Conservation (phyloP, 2,329 filamentous ascomycete genomes). For the Clonostachys rhizophaga region DNA sequence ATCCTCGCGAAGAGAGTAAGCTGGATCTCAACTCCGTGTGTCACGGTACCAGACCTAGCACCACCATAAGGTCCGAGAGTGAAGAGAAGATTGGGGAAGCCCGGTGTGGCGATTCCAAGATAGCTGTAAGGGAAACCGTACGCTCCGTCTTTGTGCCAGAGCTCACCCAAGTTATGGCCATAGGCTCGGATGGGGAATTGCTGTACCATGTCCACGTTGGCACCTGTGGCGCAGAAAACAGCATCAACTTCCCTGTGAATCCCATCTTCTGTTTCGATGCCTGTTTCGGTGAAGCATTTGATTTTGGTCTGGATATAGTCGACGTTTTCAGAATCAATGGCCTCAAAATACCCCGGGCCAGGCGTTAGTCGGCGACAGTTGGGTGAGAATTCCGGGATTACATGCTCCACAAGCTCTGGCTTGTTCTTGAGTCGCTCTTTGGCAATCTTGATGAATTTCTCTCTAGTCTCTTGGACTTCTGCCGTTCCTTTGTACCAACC, state of each 20-base stretch:
- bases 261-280: not conserved
- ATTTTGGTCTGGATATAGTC: not conserved
- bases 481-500: constrained; percentile 13
- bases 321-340: not conserved
- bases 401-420: not conserved
- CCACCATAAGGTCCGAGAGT: too few species aligned
- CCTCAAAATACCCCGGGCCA: not conserved
- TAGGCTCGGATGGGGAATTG: too few species aligned
- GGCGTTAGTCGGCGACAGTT: not conserved
- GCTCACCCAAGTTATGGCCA: too few species aligned
- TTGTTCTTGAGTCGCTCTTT: constrained; percentile 23
- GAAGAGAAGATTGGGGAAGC: too few species aligned
- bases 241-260: constrained; percentile 12
- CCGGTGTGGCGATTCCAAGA: too few species aligned
- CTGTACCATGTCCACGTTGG: too few species aligned
- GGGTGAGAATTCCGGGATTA: not conserved
- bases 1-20: too few species aligned
- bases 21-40: too few species aligned
- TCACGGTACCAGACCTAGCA: too few species aligned
- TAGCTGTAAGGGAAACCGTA: too few species aligned
- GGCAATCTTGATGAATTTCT: constrained; percentile 15
- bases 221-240: not conserved
- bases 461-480: constrained; percentile 32
- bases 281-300: not conserved
- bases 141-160: too few species aligned